Evolutionary conservation across 2,329 filamentous ascomycete genomes (phyloP).

Genomic region (Sordariomycetes sp.): DNA sequence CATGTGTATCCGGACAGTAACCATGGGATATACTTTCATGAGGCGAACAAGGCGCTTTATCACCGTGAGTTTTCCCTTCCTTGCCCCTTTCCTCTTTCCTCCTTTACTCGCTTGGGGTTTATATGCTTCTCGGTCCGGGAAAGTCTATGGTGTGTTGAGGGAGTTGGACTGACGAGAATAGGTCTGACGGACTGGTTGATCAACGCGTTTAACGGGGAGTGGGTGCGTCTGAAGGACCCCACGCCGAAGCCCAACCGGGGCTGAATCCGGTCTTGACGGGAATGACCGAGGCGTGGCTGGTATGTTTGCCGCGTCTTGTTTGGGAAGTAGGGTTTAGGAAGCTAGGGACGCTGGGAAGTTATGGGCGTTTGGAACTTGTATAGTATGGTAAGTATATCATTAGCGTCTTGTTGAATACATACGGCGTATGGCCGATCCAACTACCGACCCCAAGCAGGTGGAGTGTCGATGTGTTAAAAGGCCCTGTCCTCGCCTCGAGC

Average conservation of each 20-base stretch:
- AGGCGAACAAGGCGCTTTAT: constrained; percentile 83
- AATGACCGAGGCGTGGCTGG: no score
- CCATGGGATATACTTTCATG: constrained; percentile 91
- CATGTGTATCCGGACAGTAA: constrained; percentile 96
- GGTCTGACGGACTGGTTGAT: constrained; percentile 83
- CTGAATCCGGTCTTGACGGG: not conserved
- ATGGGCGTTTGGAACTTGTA: no score
- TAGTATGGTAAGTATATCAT: no score
- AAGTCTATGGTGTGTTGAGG: not conserved
- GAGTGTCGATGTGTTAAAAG: no score
- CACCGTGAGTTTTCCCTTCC: constrained; percentile 56
- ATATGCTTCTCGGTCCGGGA: not conserved
- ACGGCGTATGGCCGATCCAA: no score
- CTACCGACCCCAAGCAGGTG: no score
- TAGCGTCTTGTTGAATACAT: no score
- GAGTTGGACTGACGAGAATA: constrained; percentile 19
- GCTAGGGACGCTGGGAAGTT: no score
- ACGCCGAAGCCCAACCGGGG: constrained; percentile 1
- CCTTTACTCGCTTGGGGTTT: not conserved
- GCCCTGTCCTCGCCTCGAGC: no score
- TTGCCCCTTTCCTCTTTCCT: constrained; percentile 1
- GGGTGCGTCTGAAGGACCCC: constrained; percentile 47
- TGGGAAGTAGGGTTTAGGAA: no score
- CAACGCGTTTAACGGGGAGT: constrained; percentile 96
- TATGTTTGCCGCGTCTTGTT: no score